These are phyloP conservation scores for Geosmithia morbida DNA, from an alignment of 2,329 filamentous ascomycete genomes.

Conservation along the genomic window DNA sequence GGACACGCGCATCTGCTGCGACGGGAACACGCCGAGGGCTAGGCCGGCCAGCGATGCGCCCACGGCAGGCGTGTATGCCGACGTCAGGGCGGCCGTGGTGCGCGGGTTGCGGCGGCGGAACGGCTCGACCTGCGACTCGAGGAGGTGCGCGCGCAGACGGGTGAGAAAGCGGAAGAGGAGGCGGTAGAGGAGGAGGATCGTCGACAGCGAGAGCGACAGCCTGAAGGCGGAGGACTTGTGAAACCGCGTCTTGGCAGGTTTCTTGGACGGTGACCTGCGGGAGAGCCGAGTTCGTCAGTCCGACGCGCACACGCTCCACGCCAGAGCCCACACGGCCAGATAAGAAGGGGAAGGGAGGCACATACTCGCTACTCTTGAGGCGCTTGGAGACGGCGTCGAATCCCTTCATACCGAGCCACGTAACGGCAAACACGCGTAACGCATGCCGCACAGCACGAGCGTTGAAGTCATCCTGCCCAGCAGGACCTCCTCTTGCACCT, in stretches of 20 bases:
- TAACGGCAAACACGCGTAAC: slow-evolving; percentile 53
- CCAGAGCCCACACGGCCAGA: too few relatives aligned
- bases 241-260: slow-evolving; percentile 38
- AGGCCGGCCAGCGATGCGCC: slow-evolving; percentile 80
- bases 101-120: slow-evolving; percentile 76
- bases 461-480: slow-evolving; percentile 49
- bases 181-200: slow-evolving; percentile 78
- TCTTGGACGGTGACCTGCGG: slow-evolving; percentile 14
- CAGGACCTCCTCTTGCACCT: slow-evolving; percentile 1
- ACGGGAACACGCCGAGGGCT: slow-evolving; percentile 61
- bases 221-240: slow-evolving; percentile 57
- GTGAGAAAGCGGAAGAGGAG: slow-evolving; percentile 82
- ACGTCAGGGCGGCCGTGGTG: slow-evolving; percentile 62
- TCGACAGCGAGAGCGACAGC: slow-evolving; percentile 68
- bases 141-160: slow-evolving; percentile 62
- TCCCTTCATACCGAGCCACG: slow-evolving; percentile 47
- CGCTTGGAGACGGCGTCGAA: slow-evolving; percentile 38
- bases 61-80: slow-evolving; percentile 72
- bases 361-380: slow-evolving; percentile 29
- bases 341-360: slow-evolving; percentile 3
- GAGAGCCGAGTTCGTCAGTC: too few relatives aligned
- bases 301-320: too few relatives aligned
- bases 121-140: slow-evolving; percentile 63
- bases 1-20: slow-evolving; percentile 54
- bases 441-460: slow-evolving; percentile 56